A percentile compares a stretch with the other conserved stretches of the same genome.
These are phyloP conservation scores for Tetrapisispora phaffii DNA, from an alignment of 805 yeast species.

Conservation along the genomic window DNA sequence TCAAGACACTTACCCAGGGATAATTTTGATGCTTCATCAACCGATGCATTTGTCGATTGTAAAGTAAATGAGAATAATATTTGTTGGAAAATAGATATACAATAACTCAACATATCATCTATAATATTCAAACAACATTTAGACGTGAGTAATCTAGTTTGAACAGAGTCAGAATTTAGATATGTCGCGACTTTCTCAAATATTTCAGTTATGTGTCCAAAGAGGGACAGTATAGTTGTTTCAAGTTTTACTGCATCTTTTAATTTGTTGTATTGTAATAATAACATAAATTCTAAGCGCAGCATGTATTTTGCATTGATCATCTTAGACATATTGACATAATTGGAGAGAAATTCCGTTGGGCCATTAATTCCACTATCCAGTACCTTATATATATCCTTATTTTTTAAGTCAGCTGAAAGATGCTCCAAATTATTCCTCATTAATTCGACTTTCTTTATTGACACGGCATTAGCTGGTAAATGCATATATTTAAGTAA, in stretches of 20 bases:
- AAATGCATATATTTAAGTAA: conserved; percentile 16
- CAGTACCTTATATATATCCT: not conserved
- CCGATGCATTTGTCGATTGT: not conserved
- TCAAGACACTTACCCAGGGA: not conserved
- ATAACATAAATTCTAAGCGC: conserved; percentile 15
- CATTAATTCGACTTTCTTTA: conserved; percentile 10
- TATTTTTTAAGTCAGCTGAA: not conserved
- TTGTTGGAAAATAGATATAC: not conserved
- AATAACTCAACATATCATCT: not conserved
- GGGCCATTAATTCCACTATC: not conserved
- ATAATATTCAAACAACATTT: not conserved
- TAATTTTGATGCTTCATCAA: not conserved
- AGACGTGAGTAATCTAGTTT: not conserved
- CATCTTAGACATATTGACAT: conserved; percentile 3
- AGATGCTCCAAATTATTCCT: not conserved
- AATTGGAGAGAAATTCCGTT: not conserved
- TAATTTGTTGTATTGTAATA: conserved; percentile 19
- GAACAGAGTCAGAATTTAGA: not conserved
- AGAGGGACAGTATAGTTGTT: conserved; percentile 13
- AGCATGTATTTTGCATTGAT: conserved; percentile 20
- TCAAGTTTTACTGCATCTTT: conserved; percentile 13
- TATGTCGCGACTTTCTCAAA: conserved; percentile 11
- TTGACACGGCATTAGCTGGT: conserved; percentile 11
- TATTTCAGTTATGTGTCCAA: conserved; percentile 18
- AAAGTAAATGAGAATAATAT: not conserved